Percentiles rank a stretch among this genome's conserved stretches.
Evolutionary conservation across 805 yeast genomes (phyloP).

Genomic region (Candida gorgasii): DNA sequence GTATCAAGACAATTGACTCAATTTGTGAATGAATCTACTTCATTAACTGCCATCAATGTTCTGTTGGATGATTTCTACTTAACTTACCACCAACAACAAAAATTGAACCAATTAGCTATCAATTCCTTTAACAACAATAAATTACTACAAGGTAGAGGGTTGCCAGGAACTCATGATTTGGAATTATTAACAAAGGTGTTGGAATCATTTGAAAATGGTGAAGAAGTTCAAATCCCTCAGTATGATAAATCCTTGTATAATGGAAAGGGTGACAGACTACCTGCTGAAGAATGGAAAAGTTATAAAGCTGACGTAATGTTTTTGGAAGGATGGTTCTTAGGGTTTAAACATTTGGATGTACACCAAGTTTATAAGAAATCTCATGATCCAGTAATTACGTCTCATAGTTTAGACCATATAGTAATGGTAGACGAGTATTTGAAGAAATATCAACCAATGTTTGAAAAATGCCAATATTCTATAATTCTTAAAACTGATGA

Average conservation of each 20-base stretch:
- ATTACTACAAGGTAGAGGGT: constrained; percentile 75
- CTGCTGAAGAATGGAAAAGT: constrained; percentile 35
- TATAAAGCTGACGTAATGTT: constrained; percentile 59
- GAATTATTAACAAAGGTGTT: constrained; percentile 41
- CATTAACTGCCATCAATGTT: constrained; percentile 29
- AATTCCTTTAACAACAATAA: constrained; percentile 42
- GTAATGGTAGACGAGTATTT: constrained; percentile 54
- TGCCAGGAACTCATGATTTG: constrained; percentile 93
- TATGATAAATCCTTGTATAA: constrained; percentile 73
- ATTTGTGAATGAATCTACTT: constrained; percentile 22
- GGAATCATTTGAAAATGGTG: constrained; percentile 22
- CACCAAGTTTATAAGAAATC: constrained; percentile 1
- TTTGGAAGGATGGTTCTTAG: constrained; percentile 95
- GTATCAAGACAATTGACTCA: constrained; percentile 44
- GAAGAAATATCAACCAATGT: constrained; percentile 50
- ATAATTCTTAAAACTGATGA: constrained; percentile 62
- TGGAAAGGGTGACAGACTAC: constrained; percentile 81
- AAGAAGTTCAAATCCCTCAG: constrained; percentile 47
- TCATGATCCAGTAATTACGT: constrained; percentile 10
- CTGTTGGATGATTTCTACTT: constrained; percentile 89
- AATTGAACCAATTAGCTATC: constrained; percentile 35
- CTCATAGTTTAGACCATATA: constrained; percentile 28
- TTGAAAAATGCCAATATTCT: constrained; percentile 62
- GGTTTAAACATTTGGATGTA: constrained; percentile 49
- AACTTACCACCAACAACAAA: constrained; percentile 59